Evolutionary conservation across 2,329 filamentous ascomycete genomes (phyloP), one percentile per base, ranked within the genome.

Genomic region (Cryphonectria nitschkei): DNA sequence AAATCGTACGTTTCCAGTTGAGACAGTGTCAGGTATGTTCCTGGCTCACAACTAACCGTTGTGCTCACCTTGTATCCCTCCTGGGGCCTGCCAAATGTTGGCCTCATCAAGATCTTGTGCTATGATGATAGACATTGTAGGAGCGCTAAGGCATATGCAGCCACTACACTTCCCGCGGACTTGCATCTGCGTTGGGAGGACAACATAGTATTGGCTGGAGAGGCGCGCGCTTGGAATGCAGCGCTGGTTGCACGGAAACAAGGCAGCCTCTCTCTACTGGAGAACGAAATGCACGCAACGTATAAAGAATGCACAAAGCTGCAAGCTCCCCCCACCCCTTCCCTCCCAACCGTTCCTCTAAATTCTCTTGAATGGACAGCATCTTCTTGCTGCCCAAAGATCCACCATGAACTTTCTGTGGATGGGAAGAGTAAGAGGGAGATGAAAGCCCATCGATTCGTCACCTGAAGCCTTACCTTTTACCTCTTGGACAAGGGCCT

Each of bases 181-280:
- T 22, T 37, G 58, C 58, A n/a, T 26, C 58, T 61, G 58, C 58
- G 34, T 11, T 61, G 34, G 34, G 32, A 39, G 58, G 19, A 39
- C 32, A 32, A n/a, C 54, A 39, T 13, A n/a, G 32, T 32, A 52
- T 52, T 65, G 61, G 61, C 61, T 64, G 39, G 39, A 43, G 61
- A 43, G 61, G 39, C 37, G 61, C 61, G 37, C n/a, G 39, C 39
- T 46, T 39, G 64, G 64, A 65, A 65, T 65, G 64, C 64, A 54
- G 46, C 32, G 11, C 6, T 50, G 46, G 43, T 34, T n/a, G 26
- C 61, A 29, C n/a, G 22, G 61, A 26, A 16, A 64, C 61, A 39
- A 39, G 61, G 39, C 26, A 2, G 8, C 3, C 37, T 39, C 37
- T 39, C 7, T 39, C 11, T 39, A 11, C 37, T 39, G 37, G 11